Evolutionary conservation across 352 stramenopile species (phyloP).

Genomic region (Hyaloperonospora brassicae): DNA sequence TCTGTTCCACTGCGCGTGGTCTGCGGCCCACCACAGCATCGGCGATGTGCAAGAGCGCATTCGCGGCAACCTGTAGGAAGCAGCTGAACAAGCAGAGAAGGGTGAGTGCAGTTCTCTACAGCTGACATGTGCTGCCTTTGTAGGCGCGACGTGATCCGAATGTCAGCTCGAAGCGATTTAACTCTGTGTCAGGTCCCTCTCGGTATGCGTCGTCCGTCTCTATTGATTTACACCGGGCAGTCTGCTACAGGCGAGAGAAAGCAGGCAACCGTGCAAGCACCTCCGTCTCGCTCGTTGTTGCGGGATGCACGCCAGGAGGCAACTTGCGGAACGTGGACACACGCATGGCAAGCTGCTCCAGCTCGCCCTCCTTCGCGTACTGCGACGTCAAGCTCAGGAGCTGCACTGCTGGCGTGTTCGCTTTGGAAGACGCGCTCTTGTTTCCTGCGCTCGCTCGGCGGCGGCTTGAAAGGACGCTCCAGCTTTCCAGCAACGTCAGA

Average conservation of each 20-base stretch:
- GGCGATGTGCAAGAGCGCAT: constrained; percentile 91
- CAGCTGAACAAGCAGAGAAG: constrained; percentile 8
- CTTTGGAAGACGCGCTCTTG: constrained; percentile 8
- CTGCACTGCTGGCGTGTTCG: constrained; percentile 11
- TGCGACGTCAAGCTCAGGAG: constrained; percentile 32
- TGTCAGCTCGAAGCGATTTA: constrained; percentile 24
- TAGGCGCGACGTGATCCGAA: constrained; percentile 32
- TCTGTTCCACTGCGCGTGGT: constrained; percentile 97
- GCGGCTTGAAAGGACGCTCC: constrained; percentile 45
- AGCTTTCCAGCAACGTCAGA: constrained; percentile 52
- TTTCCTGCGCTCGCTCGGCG: constrained; percentile 7
- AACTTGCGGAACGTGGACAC: constrained; percentile 74
- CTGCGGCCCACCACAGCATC: constrained; percentile 94
- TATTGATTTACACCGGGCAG: constrained; percentile 7
- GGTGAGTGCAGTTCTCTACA: constrained; percentile 11
- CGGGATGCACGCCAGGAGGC: constrained; percentile 33
- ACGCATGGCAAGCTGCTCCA: constrained; percentile 52
- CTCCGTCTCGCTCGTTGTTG: constrained; percentile 41
- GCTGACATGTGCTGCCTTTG: constrained; percentile 15
- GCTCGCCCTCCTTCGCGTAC: constrained; percentile 46
- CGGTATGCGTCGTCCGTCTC: neutral
- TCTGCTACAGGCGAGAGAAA: constrained; percentile 60
- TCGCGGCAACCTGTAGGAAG: constrained; percentile 86
- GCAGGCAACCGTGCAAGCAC: constrained; percentile 56
- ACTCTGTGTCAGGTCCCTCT: constrained; percentile 1